Base-by-base conservation (phyloP, 805 yeast genomes). In the Yarrowia divulgata region DNA sequence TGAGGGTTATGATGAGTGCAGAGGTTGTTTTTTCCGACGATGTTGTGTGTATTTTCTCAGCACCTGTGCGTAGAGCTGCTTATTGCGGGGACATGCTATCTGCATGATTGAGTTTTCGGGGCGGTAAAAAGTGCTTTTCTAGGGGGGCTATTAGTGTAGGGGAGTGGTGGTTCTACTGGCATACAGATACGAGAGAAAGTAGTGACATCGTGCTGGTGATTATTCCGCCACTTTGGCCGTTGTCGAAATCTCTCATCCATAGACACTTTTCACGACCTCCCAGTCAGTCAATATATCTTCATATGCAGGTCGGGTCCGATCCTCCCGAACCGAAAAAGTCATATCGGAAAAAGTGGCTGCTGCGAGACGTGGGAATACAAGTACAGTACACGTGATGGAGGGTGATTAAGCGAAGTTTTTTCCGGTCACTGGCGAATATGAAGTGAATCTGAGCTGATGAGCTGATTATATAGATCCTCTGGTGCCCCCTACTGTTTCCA, bases 71-170 rank as follows among this genome's bases (percentile, higher is more conserved):
- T 29, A 57, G 48, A 40, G 63, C 46, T 57, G 63, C 63, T 57
- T 57, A 40, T 45, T 42, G 50, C 52, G 66, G 66, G 52, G 66
- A 57, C 64, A 42, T 57, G 64, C 42, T 57, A 42, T 42, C 49
- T 60, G 66, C 66, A 60, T 60, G 66, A 60, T 60, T 60, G 52
- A 45, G 66, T 60, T 60, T 45, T 60, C 45, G 66, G 63, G 63
- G 48, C 48, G 66, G 16, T 19, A 60, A 60, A 60, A 60, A 8
- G 60, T 29, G 23, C 45, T 14, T 39, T n/a, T 50, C 16, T 12
- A n/a, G 46, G 8, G 46, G 46, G 18, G 4, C 13, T 13, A 12
- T 43, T n/a, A n/a, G n/a, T 43, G 18, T 3, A 19, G 13, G n/a
- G 29, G 46, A 19, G 49, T 19, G 19, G 18, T 23, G 29, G 29